phyloP scores from a whole-genome alignment of 495 filamentous ascomycete genomes.

The Podospora pseudoanserina region DNA sequence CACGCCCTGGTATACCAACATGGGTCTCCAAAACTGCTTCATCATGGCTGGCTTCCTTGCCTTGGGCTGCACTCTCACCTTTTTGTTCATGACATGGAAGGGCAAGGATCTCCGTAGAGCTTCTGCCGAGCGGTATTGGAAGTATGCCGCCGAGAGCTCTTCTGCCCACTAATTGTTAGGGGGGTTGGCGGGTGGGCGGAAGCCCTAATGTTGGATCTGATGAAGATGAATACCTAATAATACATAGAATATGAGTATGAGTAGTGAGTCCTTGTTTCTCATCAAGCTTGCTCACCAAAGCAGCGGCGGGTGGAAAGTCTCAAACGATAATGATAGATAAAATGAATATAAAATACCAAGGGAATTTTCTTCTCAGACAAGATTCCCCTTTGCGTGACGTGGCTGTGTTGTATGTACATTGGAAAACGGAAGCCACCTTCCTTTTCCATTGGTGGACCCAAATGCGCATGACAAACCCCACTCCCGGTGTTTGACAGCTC shows the following conservation, averaged over 20 bases:
- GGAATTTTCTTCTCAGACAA: background rate
- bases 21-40: conserved; percentile 26
- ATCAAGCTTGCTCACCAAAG: no score
- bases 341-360: background rate
- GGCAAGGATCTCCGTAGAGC: conserved; percentile 42
- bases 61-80: conserved; percentile 20
- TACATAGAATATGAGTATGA: background rate
- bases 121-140: conserved; percentile 23
- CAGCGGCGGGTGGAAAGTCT: background rate
- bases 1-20: conserved; percentile 27
- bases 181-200: background rate
- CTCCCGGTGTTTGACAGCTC: background rate
- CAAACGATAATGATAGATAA: background rate
- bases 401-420: no score
- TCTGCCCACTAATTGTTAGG: background rate
- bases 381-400: background rate
- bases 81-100: conserved; percentile 39
- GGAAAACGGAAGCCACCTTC: no score
- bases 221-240: background rate
- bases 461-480: no score
- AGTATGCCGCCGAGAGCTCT: conserved; percentile 15
- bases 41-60: conserved; percentile 23
- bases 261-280: background rate
- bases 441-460: no score
- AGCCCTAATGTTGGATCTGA: background rate